These are phyloP conservation scores for Isochrysis galbana DNA, from an alignment of 78 protist genomes.

Conservation along the genomic window DNA sequence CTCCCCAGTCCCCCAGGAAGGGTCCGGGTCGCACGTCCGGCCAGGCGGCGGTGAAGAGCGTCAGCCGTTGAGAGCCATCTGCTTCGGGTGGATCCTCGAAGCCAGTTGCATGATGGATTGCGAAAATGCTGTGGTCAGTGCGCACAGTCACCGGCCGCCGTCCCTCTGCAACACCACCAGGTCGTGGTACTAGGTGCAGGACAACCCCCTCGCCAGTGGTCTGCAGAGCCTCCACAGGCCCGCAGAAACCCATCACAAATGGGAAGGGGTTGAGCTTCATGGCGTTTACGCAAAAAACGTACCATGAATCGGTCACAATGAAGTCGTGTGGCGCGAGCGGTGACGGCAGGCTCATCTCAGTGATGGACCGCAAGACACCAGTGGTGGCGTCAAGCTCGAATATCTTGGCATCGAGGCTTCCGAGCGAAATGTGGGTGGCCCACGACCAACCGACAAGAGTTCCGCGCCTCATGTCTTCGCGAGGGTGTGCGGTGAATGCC, in stretches of 20 bases:
- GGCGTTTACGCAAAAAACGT: background rate
- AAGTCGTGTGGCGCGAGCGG: background rate
- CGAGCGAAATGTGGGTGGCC: background rate
- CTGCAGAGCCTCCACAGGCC: background rate
- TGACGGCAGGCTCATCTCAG: background rate
- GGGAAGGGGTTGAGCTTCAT: background rate
- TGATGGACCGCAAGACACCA: background rate
- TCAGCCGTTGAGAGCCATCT: background rate
- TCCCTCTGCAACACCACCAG: background rate
- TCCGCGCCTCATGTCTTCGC: background rate
- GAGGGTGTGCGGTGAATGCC: conserved; percentile 4
- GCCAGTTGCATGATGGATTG: background rate
- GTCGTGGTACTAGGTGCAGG: background rate
- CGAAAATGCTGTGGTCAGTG: background rate
- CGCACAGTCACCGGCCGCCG: background rate
- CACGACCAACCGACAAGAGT: background rate
- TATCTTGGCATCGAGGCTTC: background rate
- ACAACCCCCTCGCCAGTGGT: background rate
- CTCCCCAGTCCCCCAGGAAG: background rate
- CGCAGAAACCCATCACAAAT: background rate
- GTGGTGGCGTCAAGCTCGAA: background rate
- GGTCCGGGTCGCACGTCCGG: background rate
- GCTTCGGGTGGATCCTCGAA: background rate
- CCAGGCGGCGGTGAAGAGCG: conserved; percentile 1
- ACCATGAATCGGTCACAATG: background rate